Percentiles rank a stretch among this genome's conserved stretches.
phyloP scores from a whole-genome alignment of 2,329 filamentous ascomycete species.

The Pezicula carpinea region DNA sequence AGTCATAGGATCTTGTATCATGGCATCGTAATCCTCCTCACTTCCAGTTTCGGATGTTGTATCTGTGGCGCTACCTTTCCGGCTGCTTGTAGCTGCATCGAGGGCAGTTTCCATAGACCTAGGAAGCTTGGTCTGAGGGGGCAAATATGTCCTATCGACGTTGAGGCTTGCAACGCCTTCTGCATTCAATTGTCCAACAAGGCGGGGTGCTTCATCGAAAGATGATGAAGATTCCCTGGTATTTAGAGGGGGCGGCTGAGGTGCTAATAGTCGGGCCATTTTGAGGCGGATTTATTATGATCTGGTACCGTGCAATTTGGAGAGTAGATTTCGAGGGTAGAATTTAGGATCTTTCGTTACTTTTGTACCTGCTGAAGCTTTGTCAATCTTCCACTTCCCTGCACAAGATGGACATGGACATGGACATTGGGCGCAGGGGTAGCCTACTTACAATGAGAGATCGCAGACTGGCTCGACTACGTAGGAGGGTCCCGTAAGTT shows the following conservation, averaged over 20 bases:
- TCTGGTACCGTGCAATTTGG: too few relatives aligned
- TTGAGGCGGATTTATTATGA: too few relatives aligned
- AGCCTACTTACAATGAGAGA: too few relatives aligned
- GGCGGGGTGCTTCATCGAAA: slow-evolving; percentile 11
- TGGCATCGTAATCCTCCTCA: slow-evolving; percentile 27
- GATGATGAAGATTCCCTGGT: slow-evolving; percentile 9
- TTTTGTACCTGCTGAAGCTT: too few relatives aligned
- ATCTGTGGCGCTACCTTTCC: slow-evolving; percentile 10
- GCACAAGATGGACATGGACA: too few relatives aligned
- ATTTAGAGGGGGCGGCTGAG: neutral
- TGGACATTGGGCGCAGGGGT: too few relatives aligned
- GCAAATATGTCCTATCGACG: slow-evolving; percentile 6
- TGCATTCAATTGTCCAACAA: slow-evolving; percentile 16
- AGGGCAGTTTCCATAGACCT: slow-evolving; percentile 23
- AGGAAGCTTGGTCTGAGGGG: slow-evolving; percentile 11
- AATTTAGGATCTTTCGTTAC: too few relatives aligned
- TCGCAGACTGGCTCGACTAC: neutral
- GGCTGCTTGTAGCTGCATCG: slow-evolving; percentile 7
- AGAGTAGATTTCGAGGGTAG: too few relatives aligned
- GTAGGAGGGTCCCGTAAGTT: neutral
- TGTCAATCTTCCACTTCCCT: too few relatives aligned
- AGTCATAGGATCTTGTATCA: slow-evolving; percentile 21
- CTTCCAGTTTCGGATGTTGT: slow-evolving; percentile 20
- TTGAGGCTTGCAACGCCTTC: slow-evolving; percentile 18
- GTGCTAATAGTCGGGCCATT: neutral